Percentiles rank a stretch among this genome's conserved stretches.
phyloP scores from a whole-genome alignment of 2,329 filamentous ascomycete genomes.

The Cercospora sesami region DNA sequence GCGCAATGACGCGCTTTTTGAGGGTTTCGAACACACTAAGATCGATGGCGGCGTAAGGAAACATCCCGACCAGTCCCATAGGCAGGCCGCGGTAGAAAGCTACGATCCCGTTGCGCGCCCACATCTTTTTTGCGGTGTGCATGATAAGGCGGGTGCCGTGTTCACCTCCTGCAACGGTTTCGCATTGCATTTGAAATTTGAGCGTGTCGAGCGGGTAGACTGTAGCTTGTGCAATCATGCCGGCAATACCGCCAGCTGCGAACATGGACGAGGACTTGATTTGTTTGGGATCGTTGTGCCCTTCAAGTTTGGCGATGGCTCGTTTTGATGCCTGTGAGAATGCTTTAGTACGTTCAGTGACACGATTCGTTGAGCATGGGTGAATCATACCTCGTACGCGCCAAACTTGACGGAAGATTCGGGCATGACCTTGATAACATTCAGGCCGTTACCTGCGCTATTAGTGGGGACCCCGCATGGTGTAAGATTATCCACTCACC shows the following conservation, averaged over 20 bases:
- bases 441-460: conserved; percentile 80
- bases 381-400: conserved; percentile 72
- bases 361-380: not conserved
- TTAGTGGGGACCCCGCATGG: conserved; percentile 1
- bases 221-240: conserved; percentile 91
- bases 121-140: conserved; percentile 85
- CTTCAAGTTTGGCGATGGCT: conserved; percentile 80
- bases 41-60: conserved; percentile 95
- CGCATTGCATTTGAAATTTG: conserved; percentile 87
- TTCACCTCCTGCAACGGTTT: conserved; percentile 81
- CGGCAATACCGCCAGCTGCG: conserved; percentile 82
- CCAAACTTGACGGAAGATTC: conserved; percentile 98
- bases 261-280: conserved; percentile 88
- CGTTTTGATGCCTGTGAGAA: conserved; percentile 72
- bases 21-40: conserved; percentile 93
- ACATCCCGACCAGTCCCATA: conserved; percentile 93
- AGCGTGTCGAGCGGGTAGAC: conserved; percentile 92
- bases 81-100: conserved; percentile 89
- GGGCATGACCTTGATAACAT: conserved; percentile 97
- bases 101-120: conserved; percentile 68
- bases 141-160: conserved; percentile 80
- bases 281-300: conserved; percentile 74
- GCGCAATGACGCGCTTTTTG: conserved; percentile 70
- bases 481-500: conserved; percentile 54
- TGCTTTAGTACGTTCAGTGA: conserved; percentile 11